Evolutionary conservation across 345 rosid species (phyloP), one percentile per base, ranked within the genome.

Genomic region (Eucalyptus regnans): DNA sequence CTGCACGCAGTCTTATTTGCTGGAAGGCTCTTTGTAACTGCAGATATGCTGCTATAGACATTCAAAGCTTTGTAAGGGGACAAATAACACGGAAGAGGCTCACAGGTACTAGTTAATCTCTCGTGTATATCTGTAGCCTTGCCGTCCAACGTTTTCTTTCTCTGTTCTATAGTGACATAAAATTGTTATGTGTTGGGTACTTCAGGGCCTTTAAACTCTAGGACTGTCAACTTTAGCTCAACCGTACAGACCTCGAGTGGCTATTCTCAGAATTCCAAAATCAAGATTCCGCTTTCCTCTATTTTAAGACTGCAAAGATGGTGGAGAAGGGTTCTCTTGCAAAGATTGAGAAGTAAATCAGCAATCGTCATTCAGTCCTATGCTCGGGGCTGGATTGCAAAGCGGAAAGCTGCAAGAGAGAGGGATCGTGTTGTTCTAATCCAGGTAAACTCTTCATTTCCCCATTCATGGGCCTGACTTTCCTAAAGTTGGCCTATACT

Each of bases 291-390:
- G 10, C 16, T 92, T 87, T 56, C 85, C 89, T 88, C 80, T 80
- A 86, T 23, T 87, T 50, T 94, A 87, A 96, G 93, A 93, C 91
- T 96, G 90, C 99, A 97, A 90, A 93, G 97, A 91, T 96, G 98
- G 98, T 97, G 99, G 99, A 97, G 94, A 91, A 88, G 79, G 88
- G 88, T 93, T 87, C 68, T 92, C 79, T 89, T 91, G 89, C 92
- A 83, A 60, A 95, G 94, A 89, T 80, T 88, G 89, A 94, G 92
- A 92, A 90, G 84, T 88, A 92, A 87, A 66, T 92, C 98, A 87
- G 94, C 94, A 52, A 91, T 92, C 86, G 31, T 91, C 71, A 93
- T 97, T 89, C 99, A 96, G 89, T 92, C 93, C 50, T 91, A 91
- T 89, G 79, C 94, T 84, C 94, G 96, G 88, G 94, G 95, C 23